A percentile compares a stretch with the other conserved stretches of the same genome.
Evolutionary conservation across 1,139 yeast genomes (phyloP).

Genomic region (Kurtzmaniella natalensis): DNA sequence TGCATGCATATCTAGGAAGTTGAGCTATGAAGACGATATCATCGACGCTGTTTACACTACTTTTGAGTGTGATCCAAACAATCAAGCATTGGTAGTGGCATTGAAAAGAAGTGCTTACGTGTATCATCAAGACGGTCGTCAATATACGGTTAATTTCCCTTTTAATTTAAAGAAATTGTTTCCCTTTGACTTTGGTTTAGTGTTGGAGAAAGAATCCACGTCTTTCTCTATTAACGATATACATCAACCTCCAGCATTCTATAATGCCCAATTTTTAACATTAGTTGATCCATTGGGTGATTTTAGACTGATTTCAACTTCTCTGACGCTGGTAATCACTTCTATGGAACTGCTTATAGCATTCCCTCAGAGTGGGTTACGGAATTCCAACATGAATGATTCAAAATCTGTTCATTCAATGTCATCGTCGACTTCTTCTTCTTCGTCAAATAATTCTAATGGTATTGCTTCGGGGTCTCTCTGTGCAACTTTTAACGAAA

Average conservation of each 20-base stretch:
- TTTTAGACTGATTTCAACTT: slow-evolving; percentile 60
- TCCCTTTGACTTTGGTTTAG: slow-evolving; percentile 60
- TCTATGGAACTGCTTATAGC: slow-evolving; percentile 51
- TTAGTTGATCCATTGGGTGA: slow-evolving; percentile 69
- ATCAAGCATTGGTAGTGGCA: slow-evolving; percentile 45
- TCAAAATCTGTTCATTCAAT: slow-evolving; percentile 1
- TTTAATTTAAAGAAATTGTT: slow-evolving; percentile 53
- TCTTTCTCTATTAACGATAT: slow-evolving; percentile 7
- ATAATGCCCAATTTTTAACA: slow-evolving; percentile 49
- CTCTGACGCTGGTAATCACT: slow-evolving; percentile 65
- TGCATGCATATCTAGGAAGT: slow-evolving; percentile 42
- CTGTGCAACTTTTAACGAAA: slow-evolving; percentile 50
- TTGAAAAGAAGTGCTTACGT: slow-evolving; percentile 49
- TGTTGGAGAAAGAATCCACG: slow-evolving; percentile 47
- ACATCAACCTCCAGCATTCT: slow-evolving; percentile 20
- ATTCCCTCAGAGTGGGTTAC: slow-evolving; percentile 41
- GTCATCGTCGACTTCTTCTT: not conserved
- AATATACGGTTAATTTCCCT: slow-evolving; percentile 60
- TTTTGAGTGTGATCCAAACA: slow-evolving; percentile 18
- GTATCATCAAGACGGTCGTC: slow-evolving; percentile 54
- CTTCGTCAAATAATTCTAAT: not conserved
- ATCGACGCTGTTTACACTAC: slow-evolving; percentile 47
- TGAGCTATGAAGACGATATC: slow-evolving; percentile 46
- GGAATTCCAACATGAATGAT: slow-evolving; percentile 15
- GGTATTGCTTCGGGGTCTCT: slow-evolving; percentile 22